Evolutionary conservation across 2,329 filamentous ascomycete genomes (phyloP), one percentile per base, ranked within the genome.

Genomic region (Penicillium janthinellum): DNA sequence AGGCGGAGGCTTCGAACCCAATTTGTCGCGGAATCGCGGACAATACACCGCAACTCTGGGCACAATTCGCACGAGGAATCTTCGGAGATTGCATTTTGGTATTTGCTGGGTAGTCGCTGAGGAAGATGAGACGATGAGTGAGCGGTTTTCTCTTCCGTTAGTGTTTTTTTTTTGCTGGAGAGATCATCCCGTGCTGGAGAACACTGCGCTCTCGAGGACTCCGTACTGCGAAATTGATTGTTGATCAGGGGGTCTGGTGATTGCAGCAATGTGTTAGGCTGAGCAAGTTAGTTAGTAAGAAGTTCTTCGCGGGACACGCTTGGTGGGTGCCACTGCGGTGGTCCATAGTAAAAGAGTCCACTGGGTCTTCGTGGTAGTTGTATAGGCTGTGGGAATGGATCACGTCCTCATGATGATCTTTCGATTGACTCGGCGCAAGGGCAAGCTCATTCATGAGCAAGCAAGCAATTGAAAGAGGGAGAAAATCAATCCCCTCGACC

Each of bases 71-170:
- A 49, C 49, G 14, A 47, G 28, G 34, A 54, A 45, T 28, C 42
- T 3, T 57, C 54, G 54, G 54, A 60, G 50, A 57, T 60, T 57
- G 58, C 47, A 25, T 38, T 15, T 34, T 39, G 22, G 28, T 7
- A 31, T 31, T 31, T 0, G 7, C 28, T 31, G 28, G 28, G 2
- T 8, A 31, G 5, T 31, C 7, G 5, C 48, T 31, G 37, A 7
- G 22, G 7, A n/a, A 41, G 11, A 34, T 15, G 38, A 42, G 54
- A 28, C 4, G 44, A n/a, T 20, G 12, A 35, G 37, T 28, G n/a
- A 35, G 41, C 14, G 25, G 45, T 28, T 44, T 12, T 25, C 17
- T 4, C 38, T 15, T 25, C 15, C 50, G 44, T 34, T 54, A 53
- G 49, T 42, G 50, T 20, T 28, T 10, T 38, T 28, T 15, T 8